Evolutionary conservation across 1,139 yeast species (phyloP), one percentile per base, ranked within the genome.

Genomic region (Ogataea hybrid): DNA sequence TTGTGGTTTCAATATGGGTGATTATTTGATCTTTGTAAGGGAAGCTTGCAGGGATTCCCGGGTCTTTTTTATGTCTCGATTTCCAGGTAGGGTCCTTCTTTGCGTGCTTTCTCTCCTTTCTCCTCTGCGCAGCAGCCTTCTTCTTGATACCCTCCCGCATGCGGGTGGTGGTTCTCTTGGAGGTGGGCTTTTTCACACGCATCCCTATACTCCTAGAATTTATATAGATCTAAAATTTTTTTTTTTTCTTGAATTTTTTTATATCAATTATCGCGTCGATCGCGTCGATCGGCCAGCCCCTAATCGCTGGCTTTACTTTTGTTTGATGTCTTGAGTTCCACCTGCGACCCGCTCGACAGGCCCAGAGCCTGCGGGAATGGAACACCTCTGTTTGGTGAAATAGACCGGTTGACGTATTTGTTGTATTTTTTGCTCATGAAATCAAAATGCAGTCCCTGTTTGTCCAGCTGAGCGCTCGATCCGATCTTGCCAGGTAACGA

Each of bases 81-180:
- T 79, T 88, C 98, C 98, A 92, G 11, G 97, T 90, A 6, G 79
- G 79, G 63, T 90, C 97, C 63, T 79, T 89, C 75, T 92, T 92
- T 25, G 95, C 77, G 16, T 65, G 54, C 68, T 92, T 92, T 56
- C 75, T 78, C 62, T 85, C 85, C 64, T 92, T 92, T 66, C 95
- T 80, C 55, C 84, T 76, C 57, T 90, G 94, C 18, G 97, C 97
- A 34, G 92, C 77, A 3, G 96, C 90, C 69, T 92, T 92, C 79
- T 89, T 92, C 71, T 88, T 85, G 62, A 92, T 88, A 54, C 97
- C 97, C 66, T 89, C 95, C 63, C 90, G 79, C 85, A 90, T 81
- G 64, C 94, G 88, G 62, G 97, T 90, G 63, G 92, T 77, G 42
- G 80, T 75, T 69, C 97, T 79, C 69, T 90, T 90, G 53, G 90